These are phyloP conservation scores for Sporopachydermia quercuum DNA, from an alignment of 805 yeast species.

Conservation along the genomic window DNA sequence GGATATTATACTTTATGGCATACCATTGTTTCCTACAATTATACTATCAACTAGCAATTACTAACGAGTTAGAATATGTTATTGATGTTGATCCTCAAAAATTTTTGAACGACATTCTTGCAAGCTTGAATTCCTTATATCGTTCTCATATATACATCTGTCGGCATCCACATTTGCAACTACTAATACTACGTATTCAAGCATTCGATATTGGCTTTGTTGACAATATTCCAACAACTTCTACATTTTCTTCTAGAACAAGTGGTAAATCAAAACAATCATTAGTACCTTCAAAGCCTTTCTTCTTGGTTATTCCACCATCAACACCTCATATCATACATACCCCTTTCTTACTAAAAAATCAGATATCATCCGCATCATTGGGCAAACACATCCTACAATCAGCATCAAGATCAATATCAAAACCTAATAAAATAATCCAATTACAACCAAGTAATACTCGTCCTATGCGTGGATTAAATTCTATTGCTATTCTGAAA, in stretches of 20 bases:
- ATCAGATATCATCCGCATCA: background rate
- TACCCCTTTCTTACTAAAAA: constrained; percentile 17
- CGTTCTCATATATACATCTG: constrained; percentile 47
- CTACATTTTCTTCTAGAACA: too few relatives aligned
- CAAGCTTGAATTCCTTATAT: constrained; percentile 22
- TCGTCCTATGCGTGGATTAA: constrained; percentile 30
- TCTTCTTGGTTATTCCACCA: constrained; percentile 49
- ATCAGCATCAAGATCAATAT: constrained; percentile 39
- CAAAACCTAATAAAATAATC: constrained; percentile 28
- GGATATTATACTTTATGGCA: too few relatives aligned
- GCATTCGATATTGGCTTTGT: constrained; percentile 37
- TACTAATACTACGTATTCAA: constrained; percentile 50
- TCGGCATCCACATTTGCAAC: constrained; percentile 46
- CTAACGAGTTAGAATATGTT: constrained; percentile 16
- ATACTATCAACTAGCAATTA: too few relatives aligned
- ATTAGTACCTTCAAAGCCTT: constrained; percentile 37
- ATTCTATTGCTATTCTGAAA: constrained; percentile 39
- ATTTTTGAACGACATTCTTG: constrained; percentile 33
- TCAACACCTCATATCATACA: constrained; percentile 57
- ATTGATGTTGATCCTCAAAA: constrained; percentile 31
- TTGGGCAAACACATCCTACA: constrained; percentile 29
- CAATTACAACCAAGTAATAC: constrained; percentile 23
- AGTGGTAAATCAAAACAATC: constrained; percentile 23
- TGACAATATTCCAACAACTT: too few relatives aligned
- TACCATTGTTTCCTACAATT: too few relatives aligned